Base-by-base conservation (phyloP, 2,329 filamentous ascomycete species). In the Corniculantispora saksenae region DNA sequence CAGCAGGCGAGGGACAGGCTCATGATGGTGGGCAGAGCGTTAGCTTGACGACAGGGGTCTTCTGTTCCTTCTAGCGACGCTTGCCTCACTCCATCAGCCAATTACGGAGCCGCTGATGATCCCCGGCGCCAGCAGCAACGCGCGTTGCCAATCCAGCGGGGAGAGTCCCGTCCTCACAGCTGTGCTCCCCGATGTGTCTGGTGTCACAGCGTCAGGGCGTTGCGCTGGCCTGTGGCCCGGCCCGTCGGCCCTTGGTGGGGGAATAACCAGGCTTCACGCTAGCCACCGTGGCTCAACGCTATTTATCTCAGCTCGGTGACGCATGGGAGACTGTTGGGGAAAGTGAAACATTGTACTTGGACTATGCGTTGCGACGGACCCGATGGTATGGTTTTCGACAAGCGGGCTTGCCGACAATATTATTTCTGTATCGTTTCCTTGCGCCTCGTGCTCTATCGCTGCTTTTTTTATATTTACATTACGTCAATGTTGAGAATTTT, bases 401-500 rank as follows among this genome's bases (percentile, higher is more conserved):
- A 57, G 53, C 61, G 61, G 17, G 53, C 17, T 56, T 48, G 53
- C 61, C 61, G 61, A 63, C 40, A 50, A 19, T 55, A 54, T 27
- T 63, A 48, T 56, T 63, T 56, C 23, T 48, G 3, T 23, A 45
- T 35, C 21, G 15, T 25, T 29, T 55, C 57, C 27, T 38, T 29
- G 47, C 12, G 55, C 35, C 40, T 43, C 32, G 10, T 10, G 8
- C 51, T 21, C 32, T 55, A 50, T 15, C 51, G 10, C 10, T 17
- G 50, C 50, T 29, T n/a, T 12, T 32, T 51, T 32, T 61, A 32
- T 25, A 23, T 54, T 72, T 83, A 86, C 68, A 79, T 72, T 66
- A 87, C 78, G 71, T 88, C 86, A 71, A 99, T 97, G 75, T 92
- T 97, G 65, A 99, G 87, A 70, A 99, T 97, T 80, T 97, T 98